Base-by-base conservation (phyloP, 192 early-diverging fungal genomes). In the Backusella mclennaniae region DNA sequence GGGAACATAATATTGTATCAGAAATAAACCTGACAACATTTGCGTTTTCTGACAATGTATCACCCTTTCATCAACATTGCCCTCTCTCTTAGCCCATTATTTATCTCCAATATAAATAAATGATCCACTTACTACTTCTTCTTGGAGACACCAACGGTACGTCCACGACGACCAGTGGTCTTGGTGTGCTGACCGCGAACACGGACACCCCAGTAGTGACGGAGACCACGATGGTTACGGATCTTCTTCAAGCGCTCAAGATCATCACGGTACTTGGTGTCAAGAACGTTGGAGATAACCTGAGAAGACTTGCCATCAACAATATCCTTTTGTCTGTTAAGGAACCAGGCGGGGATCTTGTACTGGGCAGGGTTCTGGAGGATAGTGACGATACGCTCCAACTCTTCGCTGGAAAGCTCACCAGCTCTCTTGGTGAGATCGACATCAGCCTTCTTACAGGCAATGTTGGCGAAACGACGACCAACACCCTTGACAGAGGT, bases 171-270 rank as follows among this genome's bases (percentile, higher is more conserved):
- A 86, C 97, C 96, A 68, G 96, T 99, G 86, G 96, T 99, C 90
- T 99, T 98, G 88, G 96, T 98, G 92, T 99, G 97, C 87, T 99
- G 97, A 90, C 97, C 96, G 90, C 97, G 94, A 80, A 98, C 96
- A 91, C 96, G 95, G 85, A 99, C 85, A 87, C 96, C 96, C 92
- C 94, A 96, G 87, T 90, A 93, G 93, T 99, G 96, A 92, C 97
- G 96, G 84, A 99, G 89, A 95, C 97, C 97, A 91, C 97, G 95
- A 92, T 99, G 96, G 68, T 89, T 88, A 82, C 97, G 94, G 88
- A 99, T 98, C 95, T 99, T 99, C 95, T 98, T 99, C 83, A 99
- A 88, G 78, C 95, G 93, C 88, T 99, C 97, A 70, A 98, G 89
- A 84, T 99, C 97, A 88, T 98, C 96, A 95, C 97, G 96, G 86